Conservation (phyloP, 192 early-diverging fungal species). For the Coemansia sp. region DNA sequence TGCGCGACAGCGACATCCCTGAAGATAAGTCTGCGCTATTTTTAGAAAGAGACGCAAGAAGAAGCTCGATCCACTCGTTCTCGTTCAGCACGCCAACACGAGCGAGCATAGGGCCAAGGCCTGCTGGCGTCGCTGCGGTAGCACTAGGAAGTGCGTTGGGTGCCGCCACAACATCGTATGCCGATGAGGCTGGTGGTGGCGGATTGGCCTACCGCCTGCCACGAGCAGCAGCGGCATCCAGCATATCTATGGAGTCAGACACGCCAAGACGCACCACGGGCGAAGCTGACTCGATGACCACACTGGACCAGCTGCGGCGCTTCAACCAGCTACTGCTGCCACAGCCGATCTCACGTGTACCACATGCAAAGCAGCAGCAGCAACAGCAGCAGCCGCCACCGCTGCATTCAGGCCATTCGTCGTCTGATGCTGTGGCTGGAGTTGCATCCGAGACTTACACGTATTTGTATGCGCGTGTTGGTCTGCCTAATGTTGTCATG, state of each 20-base stretch:
- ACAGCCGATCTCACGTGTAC: not conserved
- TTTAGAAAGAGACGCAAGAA: conserved; percentile 10
- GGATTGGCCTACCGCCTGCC: conserved; percentile 21
- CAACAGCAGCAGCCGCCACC: conserved; percentile 12
- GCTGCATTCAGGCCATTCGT: not conserved
- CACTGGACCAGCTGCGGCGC: conserved; percentile 12
- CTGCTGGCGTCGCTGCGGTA: conserved; percentile 3
- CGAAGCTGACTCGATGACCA: not conserved
- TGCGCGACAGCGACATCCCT: not conserved
- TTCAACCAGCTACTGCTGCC: not conserved
- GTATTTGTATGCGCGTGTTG: conserved; percentile 48
- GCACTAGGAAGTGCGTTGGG: conserved; percentile 6
- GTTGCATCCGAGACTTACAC: conserved; percentile 37
- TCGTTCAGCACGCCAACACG: conserved; percentile 42
- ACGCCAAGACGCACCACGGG: not conserved
- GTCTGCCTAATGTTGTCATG: conserved; percentile 38
- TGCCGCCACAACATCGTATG: not conserved
- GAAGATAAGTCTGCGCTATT: not conserved
- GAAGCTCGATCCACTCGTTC: conserved; percentile 35
- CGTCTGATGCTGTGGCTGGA: conserved; percentile 14
- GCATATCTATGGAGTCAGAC: conserved; percentile 4
- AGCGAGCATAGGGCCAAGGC: conserved; percentile 13
- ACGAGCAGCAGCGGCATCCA: conserved; percentile 14
- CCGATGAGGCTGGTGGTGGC: conserved; percentile 16
- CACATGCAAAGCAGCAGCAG: conserved; percentile 11